Evolutionary conservation across 176 grass and related monocot genomes (phyloP).

Genomic region (Eleusine indica): DNA sequence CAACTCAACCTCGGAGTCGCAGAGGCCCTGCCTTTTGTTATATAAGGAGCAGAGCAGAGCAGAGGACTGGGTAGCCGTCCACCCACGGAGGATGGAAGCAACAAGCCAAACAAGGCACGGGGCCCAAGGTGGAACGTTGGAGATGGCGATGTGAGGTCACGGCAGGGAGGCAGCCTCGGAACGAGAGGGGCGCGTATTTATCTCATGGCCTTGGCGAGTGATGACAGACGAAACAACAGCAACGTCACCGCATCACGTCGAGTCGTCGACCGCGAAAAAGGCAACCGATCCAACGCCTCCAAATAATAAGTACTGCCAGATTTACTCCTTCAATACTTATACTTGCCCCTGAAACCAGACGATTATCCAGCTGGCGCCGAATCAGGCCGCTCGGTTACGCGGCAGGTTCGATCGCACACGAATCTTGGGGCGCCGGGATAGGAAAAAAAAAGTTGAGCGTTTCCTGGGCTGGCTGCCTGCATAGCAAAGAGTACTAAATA

Average conservation of each 20-base stretch:
- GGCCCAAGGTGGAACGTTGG: not conserved
- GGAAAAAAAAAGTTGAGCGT: not conserved
- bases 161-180: not conserved
- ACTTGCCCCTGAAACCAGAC: not conserved
- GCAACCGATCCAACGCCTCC: constrained; percentile 25
- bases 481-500: not conserved
- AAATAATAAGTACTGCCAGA: not conserved
- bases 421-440: not conserved
- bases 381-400: not conserved
- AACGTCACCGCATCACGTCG: not conserved
- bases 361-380: constrained; percentile 27
- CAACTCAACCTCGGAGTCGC: not conserved
- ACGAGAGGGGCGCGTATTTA: constrained; percentile 32
- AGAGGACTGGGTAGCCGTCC: not conserved
- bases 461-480: not conserved
- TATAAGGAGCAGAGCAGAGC: not conserved
- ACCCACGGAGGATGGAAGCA: not conserved
- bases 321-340: not conserved
- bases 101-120: not conserved
- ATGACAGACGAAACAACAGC: not conserved
- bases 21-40: not conserved
- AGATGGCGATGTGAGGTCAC: constrained; percentile 31
- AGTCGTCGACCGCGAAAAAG: not conserved
- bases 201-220: not conserved
- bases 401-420: not conserved